Evolutionary conservation across 2,329 filamentous ascomycete genomes (phyloP).

Genomic region (Dothistroma pini): DNA sequence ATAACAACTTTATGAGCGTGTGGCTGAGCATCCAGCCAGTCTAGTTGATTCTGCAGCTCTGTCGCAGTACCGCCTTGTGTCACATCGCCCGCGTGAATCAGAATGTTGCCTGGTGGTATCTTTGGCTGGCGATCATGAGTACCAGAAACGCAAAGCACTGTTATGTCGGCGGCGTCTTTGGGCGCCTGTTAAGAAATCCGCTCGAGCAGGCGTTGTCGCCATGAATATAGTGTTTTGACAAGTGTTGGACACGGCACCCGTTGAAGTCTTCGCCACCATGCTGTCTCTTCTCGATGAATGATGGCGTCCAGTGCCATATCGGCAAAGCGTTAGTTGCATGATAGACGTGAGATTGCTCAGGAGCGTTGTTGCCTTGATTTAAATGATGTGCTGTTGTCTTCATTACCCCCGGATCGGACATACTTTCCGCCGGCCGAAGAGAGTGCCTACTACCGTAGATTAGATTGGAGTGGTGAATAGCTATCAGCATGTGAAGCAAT

Average conservation of each 20-base stretch:
- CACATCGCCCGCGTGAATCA: constrained; percentile 27
- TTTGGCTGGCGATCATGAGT: constrained; percentile 28
- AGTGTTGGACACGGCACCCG: background rate
- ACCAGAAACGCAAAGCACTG: constrained; percentile 21
- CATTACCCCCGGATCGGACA: no score
- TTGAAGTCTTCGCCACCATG: background rate
- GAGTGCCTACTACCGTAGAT: no score
- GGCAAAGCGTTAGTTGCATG: background rate
- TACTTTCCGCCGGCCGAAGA: no score
- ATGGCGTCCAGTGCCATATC: background rate
- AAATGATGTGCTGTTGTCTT: no score
- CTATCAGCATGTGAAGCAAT: no score
- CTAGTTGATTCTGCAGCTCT: constrained; percentile 21
- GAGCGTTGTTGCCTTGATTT: no score
- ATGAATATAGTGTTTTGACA: background rate
- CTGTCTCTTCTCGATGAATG: background rate
- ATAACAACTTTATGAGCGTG: constrained; percentile 25
- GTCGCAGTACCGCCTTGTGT: constrained; percentile 17
- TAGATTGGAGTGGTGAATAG: no score
- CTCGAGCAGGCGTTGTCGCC: background rate
- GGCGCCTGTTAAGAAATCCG: background rate
- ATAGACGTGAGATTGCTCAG: background rate
- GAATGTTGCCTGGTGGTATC: constrained; percentile 23
- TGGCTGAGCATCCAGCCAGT: constrained; percentile 21
- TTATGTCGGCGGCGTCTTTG: constrained; percentile 2